Evolutionary conservation across 768 basidiomycete genomes (phyloP).

Genomic region (Cystofilobasidium capitatum): DNA sequence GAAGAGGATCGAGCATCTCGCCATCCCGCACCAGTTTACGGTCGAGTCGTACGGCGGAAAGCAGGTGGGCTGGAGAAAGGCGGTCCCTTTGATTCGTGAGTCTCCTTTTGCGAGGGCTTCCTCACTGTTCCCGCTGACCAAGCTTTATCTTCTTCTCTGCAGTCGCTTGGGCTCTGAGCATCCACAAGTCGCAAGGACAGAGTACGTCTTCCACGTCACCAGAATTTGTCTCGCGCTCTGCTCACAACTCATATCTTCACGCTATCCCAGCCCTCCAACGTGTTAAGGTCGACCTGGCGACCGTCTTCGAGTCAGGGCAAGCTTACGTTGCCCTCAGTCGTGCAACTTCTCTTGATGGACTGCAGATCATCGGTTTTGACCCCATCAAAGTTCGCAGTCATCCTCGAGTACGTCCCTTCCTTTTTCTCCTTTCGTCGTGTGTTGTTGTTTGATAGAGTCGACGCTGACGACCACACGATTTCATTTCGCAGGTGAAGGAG

Average conservation of each 20-base stretch:
- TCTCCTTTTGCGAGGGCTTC: neutral
- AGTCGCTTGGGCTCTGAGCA: neutral
- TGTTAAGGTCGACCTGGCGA: constrained; percentile 85
- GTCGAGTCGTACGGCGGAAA: constrained; percentile 76
- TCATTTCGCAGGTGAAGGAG: too few species aligned
- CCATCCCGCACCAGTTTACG: constrained; percentile 69
- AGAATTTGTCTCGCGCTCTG: neutral
- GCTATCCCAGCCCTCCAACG: constrained; percentile 54
- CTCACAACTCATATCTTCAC: neutral
- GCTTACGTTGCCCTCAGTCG: constrained; percentile 26
- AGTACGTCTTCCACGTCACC: constrained; percentile 36
- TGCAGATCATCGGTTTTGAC: constrained; percentile 23
- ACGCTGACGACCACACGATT: too few species aligned
- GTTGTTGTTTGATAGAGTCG: too few species aligned
- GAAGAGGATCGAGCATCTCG: constrained; percentile 45
- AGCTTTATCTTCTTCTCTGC: neutral
- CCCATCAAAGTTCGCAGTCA: constrained; percentile 18
- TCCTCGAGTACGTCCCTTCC: constrained; percentile 14
- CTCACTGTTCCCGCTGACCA: neutral
- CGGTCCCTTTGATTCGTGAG: constrained; percentile 47
- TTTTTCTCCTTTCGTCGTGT: neutral
- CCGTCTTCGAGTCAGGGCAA: constrained; percentile 58
- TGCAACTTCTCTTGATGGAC: constrained; percentile 14
- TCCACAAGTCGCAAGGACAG: constrained; percentile 80
- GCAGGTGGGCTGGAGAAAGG: constrained; percentile 63